Conservation (phyloP, 495 filamentous ascomycete species). For the Neurospora sp. region DNA sequence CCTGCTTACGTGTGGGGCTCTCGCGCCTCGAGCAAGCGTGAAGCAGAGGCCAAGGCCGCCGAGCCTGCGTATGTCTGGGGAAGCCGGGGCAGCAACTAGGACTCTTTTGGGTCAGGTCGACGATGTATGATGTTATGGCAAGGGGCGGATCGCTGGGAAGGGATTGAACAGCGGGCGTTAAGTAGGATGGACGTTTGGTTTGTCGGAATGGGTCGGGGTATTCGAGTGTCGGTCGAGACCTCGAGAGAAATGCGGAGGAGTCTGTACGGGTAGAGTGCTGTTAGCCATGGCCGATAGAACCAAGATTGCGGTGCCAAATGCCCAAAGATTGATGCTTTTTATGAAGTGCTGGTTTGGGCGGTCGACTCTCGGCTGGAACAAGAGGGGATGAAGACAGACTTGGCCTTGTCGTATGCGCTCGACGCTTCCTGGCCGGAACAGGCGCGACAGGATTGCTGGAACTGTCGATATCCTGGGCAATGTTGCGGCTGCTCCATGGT, state of each 20-base stretch:
- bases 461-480: background rate
- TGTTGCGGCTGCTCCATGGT: background rate
- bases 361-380: background rate
- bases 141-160: too few relatives aligned
- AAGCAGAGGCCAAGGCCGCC: background rate
- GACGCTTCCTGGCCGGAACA: background rate
- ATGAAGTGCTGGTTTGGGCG: background rate
- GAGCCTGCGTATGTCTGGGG: background rate
- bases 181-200: background rate
- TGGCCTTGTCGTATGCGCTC: background rate
- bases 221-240: background rate
- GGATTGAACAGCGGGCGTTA: background rate
- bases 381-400: background rate
- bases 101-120: background rate
- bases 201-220: background rate
- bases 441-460: background rate
- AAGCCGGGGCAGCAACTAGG: background rate
- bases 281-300: background rate
- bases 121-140: background rate
- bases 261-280: background rate
- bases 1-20: background rate
- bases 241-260: background rate
- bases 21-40: background rate
- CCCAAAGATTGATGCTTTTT: background rate
- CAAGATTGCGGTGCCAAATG: background rate